These are phyloP conservation scores for Melocanna baccifera DNA, from an alignment of 176 grass and related monocot genomes.

Conservation along the genomic window DNA sequence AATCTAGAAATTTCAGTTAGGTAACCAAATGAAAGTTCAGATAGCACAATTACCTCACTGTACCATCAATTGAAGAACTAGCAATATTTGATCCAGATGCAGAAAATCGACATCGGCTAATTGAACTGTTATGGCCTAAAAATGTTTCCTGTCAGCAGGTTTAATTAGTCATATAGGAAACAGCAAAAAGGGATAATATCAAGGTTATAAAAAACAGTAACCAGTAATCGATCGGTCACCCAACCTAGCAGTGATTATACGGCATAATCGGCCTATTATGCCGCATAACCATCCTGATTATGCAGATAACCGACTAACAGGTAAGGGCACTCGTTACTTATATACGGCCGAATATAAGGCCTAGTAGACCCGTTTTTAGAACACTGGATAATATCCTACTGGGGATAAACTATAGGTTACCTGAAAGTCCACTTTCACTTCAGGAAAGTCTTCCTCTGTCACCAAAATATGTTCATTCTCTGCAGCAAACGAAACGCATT, in stretches of 20 bases:
- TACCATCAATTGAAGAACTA: conserved; percentile 91
- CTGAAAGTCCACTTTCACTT: conserved; percentile 92
- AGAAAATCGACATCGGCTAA: conserved; percentile 87
- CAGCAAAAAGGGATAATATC: not conserved
- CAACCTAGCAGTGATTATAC: too few relatives aligned
- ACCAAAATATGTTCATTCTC: conserved; percentile 42
- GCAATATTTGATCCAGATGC: conserved; percentile 91
- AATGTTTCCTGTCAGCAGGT: conserved; percentile 86
- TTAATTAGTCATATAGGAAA: conserved; percentile 42
- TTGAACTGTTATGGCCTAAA: conserved; percentile 95
- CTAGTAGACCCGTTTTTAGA: too few relatives aligned
- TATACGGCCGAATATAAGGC: too few relatives aligned
- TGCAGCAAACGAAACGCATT: conserved; percentile 32
- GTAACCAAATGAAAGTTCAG: conserved; percentile 21
- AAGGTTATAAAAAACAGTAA: too few relatives aligned
- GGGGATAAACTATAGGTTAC: conserved; percentile 42
- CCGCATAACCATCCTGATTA: too few relatives aligned
- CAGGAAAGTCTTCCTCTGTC: conserved; percentile 82
- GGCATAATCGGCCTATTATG: too few relatives aligned
- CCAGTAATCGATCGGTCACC: too few relatives aligned
- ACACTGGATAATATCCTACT: not conserved
- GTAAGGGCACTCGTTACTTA: too few relatives aligned
- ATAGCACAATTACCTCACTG: conserved; percentile 75
- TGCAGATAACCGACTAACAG: too few relatives aligned
- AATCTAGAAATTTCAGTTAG: conserved; percentile 21